Conservation (phyloP, 305 asterid genomes). For the Petunia hybrid region DNA sequence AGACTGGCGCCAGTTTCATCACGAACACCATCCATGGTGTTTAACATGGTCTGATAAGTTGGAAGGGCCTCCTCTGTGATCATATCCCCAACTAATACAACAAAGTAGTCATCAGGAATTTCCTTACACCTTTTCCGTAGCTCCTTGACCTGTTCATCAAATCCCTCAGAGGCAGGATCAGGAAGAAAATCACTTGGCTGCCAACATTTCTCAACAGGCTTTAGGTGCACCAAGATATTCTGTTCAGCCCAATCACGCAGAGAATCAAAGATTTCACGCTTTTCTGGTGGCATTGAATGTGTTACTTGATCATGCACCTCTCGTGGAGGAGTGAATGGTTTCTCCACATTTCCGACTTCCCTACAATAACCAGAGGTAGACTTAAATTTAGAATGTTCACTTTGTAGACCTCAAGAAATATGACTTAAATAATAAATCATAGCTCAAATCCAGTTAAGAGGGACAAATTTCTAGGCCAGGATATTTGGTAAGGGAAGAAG, state of each 20-base stretch:
- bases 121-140: constrained; percentile 64
- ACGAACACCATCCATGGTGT: constrained; percentile 76
- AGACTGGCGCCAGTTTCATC: constrained; percentile 83
- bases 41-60: constrained; percentile 83
- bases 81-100: constrained; percentile 85
- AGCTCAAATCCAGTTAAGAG: background rate
- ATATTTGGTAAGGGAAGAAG: background rate
- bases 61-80: constrained; percentile 89
- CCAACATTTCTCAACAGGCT: constrained; percentile 79
- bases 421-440: background rate
- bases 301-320: constrained; percentile 69
- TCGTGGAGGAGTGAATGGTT: constrained; percentile 64
- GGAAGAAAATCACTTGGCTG: constrained; percentile 82
- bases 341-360: constrained; percentile 52
- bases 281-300: constrained; percentile 79
- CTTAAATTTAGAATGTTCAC: background rate
- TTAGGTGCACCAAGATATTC: constrained; percentile 63
- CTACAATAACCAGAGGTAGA: constrained; percentile 42
- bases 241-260: constrained; percentile 74
- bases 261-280: constrained; percentile 68
- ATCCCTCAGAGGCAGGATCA: constrained; percentile 78
- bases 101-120: constrained; percentile 74
- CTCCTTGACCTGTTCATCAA: constrained; percentile 74
- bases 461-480: background rate
- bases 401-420: background rate